Percentiles rank a stretch among this genome's conserved stretches.
Evolutionary conservation across 805 yeast genomes (phyloP).

Genomic region (Teunomyces tritomae): DNA sequence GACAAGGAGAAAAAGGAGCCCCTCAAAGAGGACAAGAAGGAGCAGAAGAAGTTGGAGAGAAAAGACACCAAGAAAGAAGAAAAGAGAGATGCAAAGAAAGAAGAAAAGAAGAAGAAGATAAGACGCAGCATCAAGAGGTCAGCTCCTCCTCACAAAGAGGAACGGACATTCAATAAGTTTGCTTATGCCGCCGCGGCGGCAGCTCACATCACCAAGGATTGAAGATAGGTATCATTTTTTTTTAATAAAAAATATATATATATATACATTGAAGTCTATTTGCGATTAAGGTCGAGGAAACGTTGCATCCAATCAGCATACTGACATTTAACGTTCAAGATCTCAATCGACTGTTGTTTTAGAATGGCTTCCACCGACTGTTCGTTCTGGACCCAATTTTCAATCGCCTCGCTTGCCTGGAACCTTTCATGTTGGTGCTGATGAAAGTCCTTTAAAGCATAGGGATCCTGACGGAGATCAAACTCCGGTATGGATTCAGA

Average conservation of each 20-base stretch:
- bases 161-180: conserved; percentile 26
- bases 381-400: conserved; percentile 39
- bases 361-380: conserved; percentile 31
- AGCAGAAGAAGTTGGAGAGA: background rate
- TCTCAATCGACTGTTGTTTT: conserved; percentile 28
- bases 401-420: conserved; percentile 26
- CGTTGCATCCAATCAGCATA: conserved; percentile 34
- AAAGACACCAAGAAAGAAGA: background rate
- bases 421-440: conserved; percentile 21
- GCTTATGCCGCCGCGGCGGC: conserved; percentile 50
- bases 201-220: conserved; percentile 25
- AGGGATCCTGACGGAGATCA: conserved; percentile 39
- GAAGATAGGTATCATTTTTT: background rate
- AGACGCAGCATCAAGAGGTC: background rate
- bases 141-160: conserved; percentile 1
- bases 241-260: background rate
- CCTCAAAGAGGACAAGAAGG: background rate
- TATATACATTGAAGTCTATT: background rate
- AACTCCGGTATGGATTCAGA: conserved; percentile 7
- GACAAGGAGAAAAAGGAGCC: background rate
- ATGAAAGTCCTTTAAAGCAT: conserved; percentile 28
- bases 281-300: background rate
- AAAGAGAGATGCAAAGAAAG: conserved; percentile 3
- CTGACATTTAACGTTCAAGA: conserved; percentile 36
- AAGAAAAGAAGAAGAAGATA: conserved; percentile 1